Conservation (phyloP, 106 monocot species). For the Chionographis japonica region DNA sequence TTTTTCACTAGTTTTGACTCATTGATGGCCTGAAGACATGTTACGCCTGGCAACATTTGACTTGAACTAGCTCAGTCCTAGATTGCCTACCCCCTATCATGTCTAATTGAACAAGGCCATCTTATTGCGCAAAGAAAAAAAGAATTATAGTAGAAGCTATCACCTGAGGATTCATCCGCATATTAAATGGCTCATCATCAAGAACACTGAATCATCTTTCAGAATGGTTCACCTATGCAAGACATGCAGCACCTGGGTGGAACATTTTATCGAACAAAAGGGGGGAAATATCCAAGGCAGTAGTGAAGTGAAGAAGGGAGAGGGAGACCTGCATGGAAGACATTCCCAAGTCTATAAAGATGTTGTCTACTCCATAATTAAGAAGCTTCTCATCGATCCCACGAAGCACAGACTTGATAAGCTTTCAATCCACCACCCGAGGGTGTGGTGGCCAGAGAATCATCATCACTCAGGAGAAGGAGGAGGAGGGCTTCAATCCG, state of each 20-base stretch:
- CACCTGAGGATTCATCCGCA: constrained; percentile 96
- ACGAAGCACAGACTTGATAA: constrained; percentile 58
- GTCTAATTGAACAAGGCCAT: no score
- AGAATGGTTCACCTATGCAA: constrained; percentile 48
- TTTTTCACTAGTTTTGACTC: no score
- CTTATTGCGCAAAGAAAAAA: neutral
- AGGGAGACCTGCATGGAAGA: constrained; percentile 85
- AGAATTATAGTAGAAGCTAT: no score
- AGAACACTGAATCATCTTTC: constrained; percentile 83
- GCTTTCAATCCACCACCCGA: constrained; percentile 62
- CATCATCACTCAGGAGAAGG: no score
- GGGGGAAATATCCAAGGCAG: no score
- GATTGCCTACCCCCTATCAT: no score
- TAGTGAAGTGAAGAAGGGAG: constrained; percentile 11
- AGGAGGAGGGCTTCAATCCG: constrained; percentile 29
- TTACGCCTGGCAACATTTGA: no score
- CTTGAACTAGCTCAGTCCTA: no score
- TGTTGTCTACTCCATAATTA: constrained; percentile 48
- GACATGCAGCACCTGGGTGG: neutral
- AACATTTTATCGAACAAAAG: no score
- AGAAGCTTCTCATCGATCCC: constrained; percentile 25
- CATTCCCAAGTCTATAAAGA: constrained; percentile 91
- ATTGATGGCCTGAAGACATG: no score
- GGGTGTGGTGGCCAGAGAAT: constrained; percentile 20
- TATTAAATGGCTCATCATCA: constrained; percentile 78